phyloP scores from a whole-genome alignment of 2,329 filamentous ascomycete genomes.

The Neonectria sp. region DNA sequence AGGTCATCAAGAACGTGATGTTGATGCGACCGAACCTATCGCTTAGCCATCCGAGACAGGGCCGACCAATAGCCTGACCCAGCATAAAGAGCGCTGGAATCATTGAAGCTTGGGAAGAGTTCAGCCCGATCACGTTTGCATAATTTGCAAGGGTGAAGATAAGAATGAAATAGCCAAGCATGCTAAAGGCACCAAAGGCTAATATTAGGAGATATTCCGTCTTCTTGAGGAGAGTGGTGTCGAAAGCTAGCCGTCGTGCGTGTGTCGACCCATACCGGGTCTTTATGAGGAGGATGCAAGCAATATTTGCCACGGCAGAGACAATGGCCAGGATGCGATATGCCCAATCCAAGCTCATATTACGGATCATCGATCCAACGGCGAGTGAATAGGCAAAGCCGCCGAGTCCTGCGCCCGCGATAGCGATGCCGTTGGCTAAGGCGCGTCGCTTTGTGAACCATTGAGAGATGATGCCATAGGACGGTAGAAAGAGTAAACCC shows the following conservation, averaged over 20 bases:
- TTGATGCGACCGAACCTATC: constrained; percentile 75
- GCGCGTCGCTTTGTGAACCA: constrained; percentile 72
- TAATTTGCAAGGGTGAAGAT: constrained; percentile 77
- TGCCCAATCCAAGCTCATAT: constrained; percentile 68
- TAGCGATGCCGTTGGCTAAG: constrained; percentile 70
- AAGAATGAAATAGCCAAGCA: constrained; percentile 76
- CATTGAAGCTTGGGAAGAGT: constrained; percentile 71
- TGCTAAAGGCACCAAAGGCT: constrained; percentile 71
- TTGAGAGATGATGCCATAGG: constrained; percentile 70
- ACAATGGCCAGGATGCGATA: constrained; percentile 66
- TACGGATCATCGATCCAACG: constrained; percentile 65
- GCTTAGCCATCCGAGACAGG: constrained; percentile 74
- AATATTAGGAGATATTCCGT: constrained; percentile 72
- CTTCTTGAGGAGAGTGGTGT: constrained; percentile 49
- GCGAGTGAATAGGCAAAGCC: constrained; percentile 45
- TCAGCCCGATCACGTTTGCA: constrained; percentile 71
- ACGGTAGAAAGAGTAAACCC: constrained; percentile 71
- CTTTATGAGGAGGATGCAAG: constrained; percentile 69
- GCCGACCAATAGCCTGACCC: constrained; percentile 71
- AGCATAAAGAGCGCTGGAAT: constrained; percentile 76
- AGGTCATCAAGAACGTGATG: constrained; percentile 69
- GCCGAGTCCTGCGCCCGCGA: constrained; percentile 65
- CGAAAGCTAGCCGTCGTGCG: constrained; percentile 28
- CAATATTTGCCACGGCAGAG: constrained; percentile 68
- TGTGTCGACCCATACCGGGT: constrained; percentile 57